These are phyloP conservation scores for Rubia peregrina DNA, from an alignment of 305 asterid genomes.

Conservation along the genomic window DNA sequence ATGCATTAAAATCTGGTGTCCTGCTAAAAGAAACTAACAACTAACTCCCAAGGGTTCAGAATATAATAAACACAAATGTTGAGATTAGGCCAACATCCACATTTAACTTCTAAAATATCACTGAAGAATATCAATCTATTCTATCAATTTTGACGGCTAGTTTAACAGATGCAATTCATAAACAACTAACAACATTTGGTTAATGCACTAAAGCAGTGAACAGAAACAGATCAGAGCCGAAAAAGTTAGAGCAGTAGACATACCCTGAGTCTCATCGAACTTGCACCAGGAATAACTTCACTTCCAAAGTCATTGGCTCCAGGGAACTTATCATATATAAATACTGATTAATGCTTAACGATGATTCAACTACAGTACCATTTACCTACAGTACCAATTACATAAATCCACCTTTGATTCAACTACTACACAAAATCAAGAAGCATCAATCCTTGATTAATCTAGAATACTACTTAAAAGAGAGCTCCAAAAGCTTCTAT, in stretches of 20 bases:
- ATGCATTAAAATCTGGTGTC: background rate
- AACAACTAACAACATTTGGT: background rate
- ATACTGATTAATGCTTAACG: no score
- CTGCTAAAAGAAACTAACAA: background rate
- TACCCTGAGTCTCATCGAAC: constrained; percentile 71
- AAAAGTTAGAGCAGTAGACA: constrained; percentile 9
- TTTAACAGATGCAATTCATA: background rate
- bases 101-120: background rate
- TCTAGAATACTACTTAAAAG: no score
- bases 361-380: no score
- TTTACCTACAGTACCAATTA: no score
- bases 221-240: background rate
- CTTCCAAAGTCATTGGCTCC: constrained; percentile 96
- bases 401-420: no score
- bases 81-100: background rate
- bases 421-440: no score
- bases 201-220: background rate
- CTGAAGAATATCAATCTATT: background rate
- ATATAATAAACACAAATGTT: background rate
- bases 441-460: no score
- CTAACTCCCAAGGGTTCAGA: background rate
- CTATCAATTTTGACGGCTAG: background rate
- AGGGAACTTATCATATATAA: constrained; percentile 38
- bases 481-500: no score
- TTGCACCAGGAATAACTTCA: constrained; percentile 94